phyloP scores from a whole-genome alignment of 1,284 basidiomycete species.

The Malassezia brasiliensis region DNA sequence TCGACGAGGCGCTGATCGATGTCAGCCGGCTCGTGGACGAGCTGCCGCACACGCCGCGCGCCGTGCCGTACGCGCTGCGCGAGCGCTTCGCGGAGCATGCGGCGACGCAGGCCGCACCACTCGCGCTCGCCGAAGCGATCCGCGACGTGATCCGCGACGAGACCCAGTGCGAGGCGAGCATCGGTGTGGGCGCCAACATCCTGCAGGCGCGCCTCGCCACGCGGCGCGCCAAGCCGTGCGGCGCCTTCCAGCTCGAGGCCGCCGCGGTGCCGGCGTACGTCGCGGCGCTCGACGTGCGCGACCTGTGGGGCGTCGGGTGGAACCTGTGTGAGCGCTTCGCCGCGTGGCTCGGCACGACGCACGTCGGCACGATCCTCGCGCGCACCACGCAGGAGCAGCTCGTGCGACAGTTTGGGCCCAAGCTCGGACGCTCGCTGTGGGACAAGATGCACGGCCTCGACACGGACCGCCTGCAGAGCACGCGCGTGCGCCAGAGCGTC shows the following conservation, averaged over 20 bases:
- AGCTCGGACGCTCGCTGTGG: conserved; percentile 71
- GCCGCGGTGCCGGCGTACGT: conserved; percentile 55
- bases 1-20: conserved; percentile 89
- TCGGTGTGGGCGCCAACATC: conserved; percentile 84
- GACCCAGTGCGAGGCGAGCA: conserved; percentile 70
- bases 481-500: conserved; percentile 32
- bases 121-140: conserved; percentile 60
- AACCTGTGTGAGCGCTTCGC: conserved; percentile 45
- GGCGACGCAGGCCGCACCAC: neutral
- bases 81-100: neutral
- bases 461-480: conserved; percentile 61
- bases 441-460: conserved; percentile 77
- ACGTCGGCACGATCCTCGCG: conserved; percentile 56
- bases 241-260: conserved; percentile 65
- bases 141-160: conserved; percentile 63
- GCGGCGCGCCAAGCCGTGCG: conserved; percentile 77
- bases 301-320: conserved; percentile 78
- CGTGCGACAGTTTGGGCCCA: conserved; percentile 63
- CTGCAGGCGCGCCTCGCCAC: conserved; percentile 85
- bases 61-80: neutral
- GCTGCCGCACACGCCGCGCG: conserved; percentile 19
- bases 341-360: conserved; percentile 65
- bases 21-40: conserved; percentile 59
- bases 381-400: conserved; percentile 21
- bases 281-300: conserved; percentile 67